Evolutionary conservation across 352 stramenopile species (phyloP).

Genomic region (Blastocystis sp.): DNA sequence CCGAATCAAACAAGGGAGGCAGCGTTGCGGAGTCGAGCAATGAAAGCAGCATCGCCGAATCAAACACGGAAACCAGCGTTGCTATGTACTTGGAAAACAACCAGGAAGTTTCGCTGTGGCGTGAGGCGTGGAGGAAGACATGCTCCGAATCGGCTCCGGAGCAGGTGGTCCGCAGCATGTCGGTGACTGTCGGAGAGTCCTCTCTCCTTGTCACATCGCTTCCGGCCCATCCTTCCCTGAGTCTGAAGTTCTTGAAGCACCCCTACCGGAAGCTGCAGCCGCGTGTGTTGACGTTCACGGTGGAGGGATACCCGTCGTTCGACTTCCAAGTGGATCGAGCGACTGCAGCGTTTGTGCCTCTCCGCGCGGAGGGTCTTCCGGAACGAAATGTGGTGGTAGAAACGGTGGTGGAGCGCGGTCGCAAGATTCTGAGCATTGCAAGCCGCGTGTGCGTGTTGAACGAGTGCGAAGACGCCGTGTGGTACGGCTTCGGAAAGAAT

Average conservation of each 20-base stretch:
- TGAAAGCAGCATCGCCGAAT: too few species aligned
- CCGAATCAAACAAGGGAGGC: too few species aligned
- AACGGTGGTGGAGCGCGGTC: background rate
- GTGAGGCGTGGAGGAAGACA: background rate
- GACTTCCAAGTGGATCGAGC: background rate
- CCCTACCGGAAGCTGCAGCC: conserved; percentile 17
- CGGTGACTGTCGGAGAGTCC: background rate
- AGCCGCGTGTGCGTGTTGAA: background rate
- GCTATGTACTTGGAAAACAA: background rate
- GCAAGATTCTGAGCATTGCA: conserved; percentile 31
- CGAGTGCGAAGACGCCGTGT: background rate
- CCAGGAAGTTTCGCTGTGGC: background rate
- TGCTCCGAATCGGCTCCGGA: background rate
- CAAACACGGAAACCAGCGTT: too few species aligned
- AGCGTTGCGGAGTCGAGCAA: too few species aligned
- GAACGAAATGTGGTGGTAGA: conserved; percentile 21
- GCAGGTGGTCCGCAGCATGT: background rate
- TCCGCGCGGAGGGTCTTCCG: background rate
- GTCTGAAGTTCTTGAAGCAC: background rate
- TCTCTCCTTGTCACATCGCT: conserved; percentile 49
- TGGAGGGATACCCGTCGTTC: conserved; percentile 18
- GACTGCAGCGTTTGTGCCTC: background rate
- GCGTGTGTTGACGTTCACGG: background rate
- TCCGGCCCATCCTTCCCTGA: conserved; percentile 44
- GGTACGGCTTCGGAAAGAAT: background rate